A percentile compares a stretch with the other conserved stretches of the same genome.
Evolutionary conservation across 1,139 yeast genomes (phyloP).

Genomic region (Sugiyamaella novakii): DNA sequence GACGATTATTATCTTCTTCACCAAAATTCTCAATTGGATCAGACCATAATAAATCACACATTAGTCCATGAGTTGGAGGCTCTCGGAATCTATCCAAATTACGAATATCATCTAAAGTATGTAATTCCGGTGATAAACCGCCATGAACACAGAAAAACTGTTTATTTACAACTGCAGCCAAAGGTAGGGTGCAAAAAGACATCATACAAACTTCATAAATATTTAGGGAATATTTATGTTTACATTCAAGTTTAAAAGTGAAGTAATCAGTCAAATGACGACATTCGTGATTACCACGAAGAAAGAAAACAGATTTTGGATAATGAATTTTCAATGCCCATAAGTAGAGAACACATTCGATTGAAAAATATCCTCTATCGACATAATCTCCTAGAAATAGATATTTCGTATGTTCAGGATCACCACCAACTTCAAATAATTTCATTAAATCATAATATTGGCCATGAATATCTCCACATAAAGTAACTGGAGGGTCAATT

Average conservation of each 20-base stretch:
- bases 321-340: constrained; percentile 80
- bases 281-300: constrained; percentile 96
- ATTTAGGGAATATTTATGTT: constrained; percentile 71
- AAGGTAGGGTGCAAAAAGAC: constrained; percentile 85
- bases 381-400: constrained; percentile 94
- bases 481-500: constrained; percentile 92
- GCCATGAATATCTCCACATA: constrained; percentile 97
- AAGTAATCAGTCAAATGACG: constrained; percentile 91
- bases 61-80: constrained; percentile 90
- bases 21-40: constrained; percentile 93
- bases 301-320: constrained; percentile 75
- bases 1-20: constrained; percentile 58
- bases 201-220: constrained; percentile 76
- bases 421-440: constrained; percentile 92
- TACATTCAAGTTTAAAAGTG: constrained; percentile 88
- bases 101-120: constrained; percentile 66
- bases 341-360: constrained; percentile 80
- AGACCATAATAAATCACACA: constrained; percentile 96
- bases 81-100: constrained; percentile 80
- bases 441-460: constrained; percentile 91
- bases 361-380: constrained; percentile 90
- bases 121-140: constrained; percentile 77
- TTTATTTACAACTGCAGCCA: constrained; percentile 92
- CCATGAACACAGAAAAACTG: constrained; percentile 97
- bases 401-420: constrained; percentile 72